Evolutionary conservation across 306 rosid species (phyloP).

Genomic region (Malus sylvestris): DNA sequence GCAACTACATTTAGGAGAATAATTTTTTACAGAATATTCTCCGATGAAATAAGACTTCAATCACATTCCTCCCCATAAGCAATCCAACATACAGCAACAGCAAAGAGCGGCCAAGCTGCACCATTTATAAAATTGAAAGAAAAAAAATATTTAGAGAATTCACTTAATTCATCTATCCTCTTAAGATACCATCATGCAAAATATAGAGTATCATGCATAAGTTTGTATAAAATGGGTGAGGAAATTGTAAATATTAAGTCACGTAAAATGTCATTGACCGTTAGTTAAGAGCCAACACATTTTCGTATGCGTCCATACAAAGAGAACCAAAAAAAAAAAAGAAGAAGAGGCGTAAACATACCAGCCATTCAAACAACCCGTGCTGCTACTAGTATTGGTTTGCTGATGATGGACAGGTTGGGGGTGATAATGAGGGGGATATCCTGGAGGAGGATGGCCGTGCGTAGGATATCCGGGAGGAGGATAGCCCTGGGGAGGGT

Average conservation of each 20-base stretch:
- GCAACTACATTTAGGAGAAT: background rate
- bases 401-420: slow-evolving; percentile 43
- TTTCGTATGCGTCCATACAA: background rate
- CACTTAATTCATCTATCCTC: background rate
- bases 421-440: slow-evolving; percentile 31
- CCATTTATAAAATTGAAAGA: slow-evolving; percentile 3
- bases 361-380: slow-evolving; percentile 75
- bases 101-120: slow-evolving; percentile 94
- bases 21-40: no score
- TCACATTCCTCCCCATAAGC: background rate
- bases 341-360: slow-evolving; percentile 7
- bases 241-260: no score
- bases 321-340: background rate
- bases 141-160: background rate
- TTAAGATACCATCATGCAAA: no score
- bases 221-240: no score
- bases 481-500: slow-evolving; percentile 42
- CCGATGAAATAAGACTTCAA: background rate
- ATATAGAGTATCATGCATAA: no score
- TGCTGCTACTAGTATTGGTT: background rate
- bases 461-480: slow-evolving; percentile 28
- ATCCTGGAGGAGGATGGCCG: slow-evolving; percentile 47
- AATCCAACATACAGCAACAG: slow-evolving; percentile 83
- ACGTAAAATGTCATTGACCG: background rate
- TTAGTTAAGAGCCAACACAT: no score